phyloP scores from a whole-genome alignment of 352 stramenopile species.

The Globisporangium nodosum region DNA sequence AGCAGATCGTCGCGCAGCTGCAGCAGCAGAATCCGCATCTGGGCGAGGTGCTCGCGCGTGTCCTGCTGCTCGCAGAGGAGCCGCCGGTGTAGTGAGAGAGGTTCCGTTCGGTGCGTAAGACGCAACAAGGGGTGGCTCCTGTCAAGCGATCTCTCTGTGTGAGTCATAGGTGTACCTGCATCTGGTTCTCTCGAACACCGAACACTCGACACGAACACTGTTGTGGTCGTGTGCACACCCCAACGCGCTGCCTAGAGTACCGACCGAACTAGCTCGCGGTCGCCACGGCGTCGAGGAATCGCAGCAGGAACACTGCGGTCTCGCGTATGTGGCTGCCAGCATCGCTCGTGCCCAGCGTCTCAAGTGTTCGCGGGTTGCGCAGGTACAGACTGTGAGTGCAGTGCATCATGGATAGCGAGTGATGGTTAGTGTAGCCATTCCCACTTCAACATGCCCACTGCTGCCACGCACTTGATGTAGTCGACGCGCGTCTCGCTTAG shows the following conservation, averaged over 20 bases:
- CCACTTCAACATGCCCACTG: background rate
- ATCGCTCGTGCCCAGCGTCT: constrained; percentile 14
- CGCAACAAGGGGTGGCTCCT: too few relatives aligned
- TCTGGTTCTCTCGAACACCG: too few relatives aligned
- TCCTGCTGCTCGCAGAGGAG: constrained; percentile 77
- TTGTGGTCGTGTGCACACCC: background rate
- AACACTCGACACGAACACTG: too few relatives aligned
- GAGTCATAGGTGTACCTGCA: background rate
- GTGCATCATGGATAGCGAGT: background rate
- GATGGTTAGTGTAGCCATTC: constrained; percentile 1
- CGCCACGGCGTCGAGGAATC: constrained; percentile 31
- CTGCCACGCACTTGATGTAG: constrained; percentile 39
- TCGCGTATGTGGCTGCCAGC: constrained; percentile 24
- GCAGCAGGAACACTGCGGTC: constrained; percentile 18
- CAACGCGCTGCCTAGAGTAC: background rate
- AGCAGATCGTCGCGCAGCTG: constrained; percentile 50
- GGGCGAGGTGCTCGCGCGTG: constrained; percentile 74
- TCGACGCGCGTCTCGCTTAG: constrained; percentile 28
- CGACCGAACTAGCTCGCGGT: background rate
- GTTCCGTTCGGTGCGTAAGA: too few relatives aligned
- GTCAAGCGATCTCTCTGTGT: too few relatives aligned
- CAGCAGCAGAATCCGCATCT: constrained; percentile 74
- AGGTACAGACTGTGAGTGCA: constrained; percentile 41
- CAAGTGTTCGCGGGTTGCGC: constrained; percentile 23
- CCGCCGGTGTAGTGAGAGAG: constrained; percentile 16